Evolutionary conservation across 106 monocot genomes (phyloP), one percentile per base, ranked within the genome.

Genomic region (Allium sativum): DNA sequence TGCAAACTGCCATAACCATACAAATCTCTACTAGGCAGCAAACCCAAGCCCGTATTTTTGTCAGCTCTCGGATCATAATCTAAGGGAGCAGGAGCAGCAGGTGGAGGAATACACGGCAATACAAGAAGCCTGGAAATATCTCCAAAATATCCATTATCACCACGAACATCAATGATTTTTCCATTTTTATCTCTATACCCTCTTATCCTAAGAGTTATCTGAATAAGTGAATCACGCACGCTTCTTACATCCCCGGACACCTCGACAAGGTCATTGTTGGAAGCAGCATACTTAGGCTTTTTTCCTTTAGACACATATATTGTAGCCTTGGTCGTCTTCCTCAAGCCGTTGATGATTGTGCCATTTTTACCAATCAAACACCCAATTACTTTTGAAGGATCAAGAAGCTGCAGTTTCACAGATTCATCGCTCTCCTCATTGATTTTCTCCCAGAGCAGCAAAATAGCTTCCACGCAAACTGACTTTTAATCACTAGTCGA

Each of bases 281-380:
- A 55, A 71, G 77, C 16, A 68, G 79, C 72, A 66, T 50, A 40
- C 56, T 87, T 90, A 14, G 86, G 81, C 21, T 87, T 93, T 47
- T 93, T 81, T 18, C 85, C 90, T 71, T 87, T 90, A 40, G 89
- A 86, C 22, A 95, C 90, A 48, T 56, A 76, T 75, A 95, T 86
- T 12, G 77, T 67, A 20, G 94, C 86, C 61, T 79, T 87, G 15
- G 94, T 81, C 12, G 55, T 83, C 72, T 81, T 90, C 12, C 94
- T 75, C 74, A 95, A 84, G 18, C 90, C 89, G 79, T 79, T 90
- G 42, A 95, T 75, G 55, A 90, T 90, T 6, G 80, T 76, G 42
- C 94, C 94, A 63, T 76, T 68, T 72, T 87, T 95, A 19, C 94
- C 94, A 64, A 95, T 95, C 59, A 95, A 83, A 53, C 90, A 95